Conservation (phyloP, 352 stramenopile species). For the Pythium vanterpoolii region DNA sequence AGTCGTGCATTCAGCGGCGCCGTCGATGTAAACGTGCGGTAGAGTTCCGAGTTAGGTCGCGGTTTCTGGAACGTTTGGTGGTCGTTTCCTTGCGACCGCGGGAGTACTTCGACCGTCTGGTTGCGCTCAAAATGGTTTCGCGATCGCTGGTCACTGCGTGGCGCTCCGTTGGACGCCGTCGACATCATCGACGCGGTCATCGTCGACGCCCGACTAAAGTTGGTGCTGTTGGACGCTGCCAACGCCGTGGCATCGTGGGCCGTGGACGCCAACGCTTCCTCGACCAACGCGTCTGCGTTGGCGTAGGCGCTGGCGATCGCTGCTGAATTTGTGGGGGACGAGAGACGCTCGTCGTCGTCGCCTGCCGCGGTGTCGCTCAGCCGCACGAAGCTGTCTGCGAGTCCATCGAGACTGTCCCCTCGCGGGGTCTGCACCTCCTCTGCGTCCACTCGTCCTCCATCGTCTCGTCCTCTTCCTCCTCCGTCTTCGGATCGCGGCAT, state of each 20-base stretch:
- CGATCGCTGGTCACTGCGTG: constrained; percentile 18
- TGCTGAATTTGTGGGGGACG: not conserved
- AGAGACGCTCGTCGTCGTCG: not conserved
- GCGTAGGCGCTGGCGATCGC: too few relatives aligned
- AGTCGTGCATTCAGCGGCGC: constrained; percentile 57
- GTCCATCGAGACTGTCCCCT: not conserved
- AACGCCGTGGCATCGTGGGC: not conserved
- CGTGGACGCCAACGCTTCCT: constrained; percentile 2
- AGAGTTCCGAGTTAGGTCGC: constrained; percentile 57
- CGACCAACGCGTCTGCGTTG: not conserved
- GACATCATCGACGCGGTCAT: constrained; percentile 2
- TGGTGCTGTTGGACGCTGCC: not conserved
- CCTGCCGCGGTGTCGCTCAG: not conserved
- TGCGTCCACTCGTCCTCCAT: not conserved
- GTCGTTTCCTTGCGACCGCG: constrained; percentile 24
- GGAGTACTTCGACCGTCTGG: constrained; percentile 71
- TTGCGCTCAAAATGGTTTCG: constrained; percentile 66
- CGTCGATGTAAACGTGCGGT: constrained; percentile 67
- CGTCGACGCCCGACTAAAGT: not conserved
- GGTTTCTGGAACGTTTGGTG: constrained; percentile 36
- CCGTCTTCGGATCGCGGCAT: constrained; percentile 13
- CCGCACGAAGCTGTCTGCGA: constrained; percentile 13
- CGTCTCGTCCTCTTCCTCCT: not conserved
- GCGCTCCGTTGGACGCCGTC: not conserved
- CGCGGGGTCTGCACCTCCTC: not conserved